Evolutionary conservation across 2,329 filamentous ascomycete species (phyloP), one percentile per base, ranked within the genome.

Genomic region (Ophiostoma piceae): DNA sequence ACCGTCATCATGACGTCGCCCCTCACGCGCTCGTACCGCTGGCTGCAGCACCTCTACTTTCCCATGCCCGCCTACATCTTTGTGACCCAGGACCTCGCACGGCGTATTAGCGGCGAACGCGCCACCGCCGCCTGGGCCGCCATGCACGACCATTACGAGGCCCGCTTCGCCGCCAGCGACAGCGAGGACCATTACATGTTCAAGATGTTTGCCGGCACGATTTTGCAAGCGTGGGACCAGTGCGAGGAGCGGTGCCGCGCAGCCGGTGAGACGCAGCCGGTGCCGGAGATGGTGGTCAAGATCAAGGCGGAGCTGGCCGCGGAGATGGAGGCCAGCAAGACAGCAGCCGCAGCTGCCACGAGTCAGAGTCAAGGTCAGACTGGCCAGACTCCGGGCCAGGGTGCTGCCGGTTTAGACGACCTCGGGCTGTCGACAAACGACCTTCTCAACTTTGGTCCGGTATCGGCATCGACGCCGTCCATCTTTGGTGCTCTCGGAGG

Each of bases 51-150:
- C 19, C 51, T 77, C 0, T 75, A 82, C 66, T 79, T 81, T 35
- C 82, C 80, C 0, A 74, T 82, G 16, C 77, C 78, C 0, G 80
- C 80, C 0, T 83, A 81, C 62, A 74, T 82, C 35, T 77, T 81
- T 32, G 74, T 82, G 3, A 72, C 79, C 0, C 77, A 79, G 37
- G 77, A 79, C 2, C 67, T 83, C 12, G 75, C 73, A 6, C 71
- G 71, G 47, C 72, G 76, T 0, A 77, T 76, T 0, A 70, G 68
- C 2, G 74, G 74, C 32, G 37, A 69, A 0, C 72, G 75, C 3
- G 77, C 76, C 3, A 74, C 74, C 8, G 72, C 72, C 7, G 78
- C 78, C 2, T 81, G 80, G 79, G 72, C 75, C 1, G 74, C 73
- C 3, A 76, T 81, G 73, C 74, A 73, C 67, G 74, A 74, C 14